Base-by-base conservation (phyloP, 1,284 basidiomycete genomes). In the Malassezia pachydermatis region DNA sequence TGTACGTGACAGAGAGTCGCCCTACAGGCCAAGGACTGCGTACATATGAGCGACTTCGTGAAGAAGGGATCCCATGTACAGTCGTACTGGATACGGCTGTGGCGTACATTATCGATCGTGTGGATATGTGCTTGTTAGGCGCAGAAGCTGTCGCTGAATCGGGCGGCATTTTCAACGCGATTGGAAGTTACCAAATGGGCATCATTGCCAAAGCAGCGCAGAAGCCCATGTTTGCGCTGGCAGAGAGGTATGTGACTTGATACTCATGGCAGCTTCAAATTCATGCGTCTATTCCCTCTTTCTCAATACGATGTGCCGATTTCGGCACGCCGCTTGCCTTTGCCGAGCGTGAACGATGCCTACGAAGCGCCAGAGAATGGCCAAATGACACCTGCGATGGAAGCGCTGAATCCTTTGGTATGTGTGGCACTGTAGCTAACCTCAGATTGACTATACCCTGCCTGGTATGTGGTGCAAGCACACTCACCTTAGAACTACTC, bases 101-200 rank as follows among this genome's bases (percentile, higher is more conserved):
- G 4, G 88, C 88, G 17, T 98, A 95, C 75, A 82, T 88, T 56
- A 95, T 98, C 84, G 86, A 92, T 60, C 84, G 86, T 52, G 83
- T 88, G 14, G 88, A 98, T 73, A 83, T 95, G 65, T 86, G 92
- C 38, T 80, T 99, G 33, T 88, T 96, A 20, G 92, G 92, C 8
- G 89, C 88, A 20, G 92, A 99, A 75, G 92, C 90, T 5, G 90
- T 99, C 13, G 88, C 92, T 2, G 90, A 96, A 73, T 87, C 84
- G 59, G 90, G 72, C 13, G 73, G 73, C 14, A 57, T 67, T 19
- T 45, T 70, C n/a, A 78, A 77, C 53, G 76, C 84, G 25, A 84
- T 88, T 36, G 92, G 90, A 38, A 90, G 88, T 58, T 90, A 88
- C 73, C 88, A 95, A 73, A 88, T 96, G 65, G 94, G 90, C 2